Percentiles rank a stretch among this genome's conserved stretches.
Evolutionary conservation across 1,139 yeast genomes (phyloP).

Genomic region (Yamadazyma atlantica): DNA sequence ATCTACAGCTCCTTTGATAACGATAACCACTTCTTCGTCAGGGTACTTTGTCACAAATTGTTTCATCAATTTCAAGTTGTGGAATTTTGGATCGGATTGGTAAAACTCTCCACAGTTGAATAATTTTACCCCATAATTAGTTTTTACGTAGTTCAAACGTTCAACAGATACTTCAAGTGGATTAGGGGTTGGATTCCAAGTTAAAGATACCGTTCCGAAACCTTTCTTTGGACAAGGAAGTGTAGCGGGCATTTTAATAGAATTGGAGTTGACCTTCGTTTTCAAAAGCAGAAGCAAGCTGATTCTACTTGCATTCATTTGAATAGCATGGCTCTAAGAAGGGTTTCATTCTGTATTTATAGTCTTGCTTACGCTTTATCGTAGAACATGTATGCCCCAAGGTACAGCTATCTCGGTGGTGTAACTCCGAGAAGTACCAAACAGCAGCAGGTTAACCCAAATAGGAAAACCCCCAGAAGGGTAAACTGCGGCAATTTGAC

Average conservation of each 20-base stretch:
- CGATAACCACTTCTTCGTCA: slow-evolving; percentile 52
- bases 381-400: too few relatives aligned
- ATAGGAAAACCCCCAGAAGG: too few relatives aligned
- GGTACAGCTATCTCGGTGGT: too few relatives aligned
- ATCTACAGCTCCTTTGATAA: slow-evolving; percentile 58
- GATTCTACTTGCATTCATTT: too few relatives aligned
- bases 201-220: slow-evolving; percentile 65
- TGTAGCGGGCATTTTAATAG: slow-evolving; percentile 7
- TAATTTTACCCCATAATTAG: slow-evolving; percentile 50
- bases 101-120: slow-evolving; percentile 82
- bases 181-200: slow-evolving; percentile 51
- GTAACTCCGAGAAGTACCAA: too few relatives aligned
- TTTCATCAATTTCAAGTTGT: slow-evolving; percentile 46
- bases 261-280: too few relatives aligned
- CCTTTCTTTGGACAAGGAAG: slow-evolving; percentile 28
- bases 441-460: too few relatives aligned
- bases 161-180: slow-evolving; percentile 49
- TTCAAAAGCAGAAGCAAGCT: too few relatives aligned
- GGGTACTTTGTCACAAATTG: slow-evolving; percentile 50
- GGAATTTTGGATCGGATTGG: slow-evolving; percentile 45
- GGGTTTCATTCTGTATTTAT: too few relatives aligned
- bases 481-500: too few relatives aligned
- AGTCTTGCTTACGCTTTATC: too few relatives aligned
- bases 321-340: too few relatives aligned
- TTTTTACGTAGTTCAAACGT: slow-evolving; percentile 43